These are phyloP conservation scores for Fusarium longipes DNA, from an alignment of 2,329 filamentous ascomycete genomes.

Conservation along the genomic window DNA sequence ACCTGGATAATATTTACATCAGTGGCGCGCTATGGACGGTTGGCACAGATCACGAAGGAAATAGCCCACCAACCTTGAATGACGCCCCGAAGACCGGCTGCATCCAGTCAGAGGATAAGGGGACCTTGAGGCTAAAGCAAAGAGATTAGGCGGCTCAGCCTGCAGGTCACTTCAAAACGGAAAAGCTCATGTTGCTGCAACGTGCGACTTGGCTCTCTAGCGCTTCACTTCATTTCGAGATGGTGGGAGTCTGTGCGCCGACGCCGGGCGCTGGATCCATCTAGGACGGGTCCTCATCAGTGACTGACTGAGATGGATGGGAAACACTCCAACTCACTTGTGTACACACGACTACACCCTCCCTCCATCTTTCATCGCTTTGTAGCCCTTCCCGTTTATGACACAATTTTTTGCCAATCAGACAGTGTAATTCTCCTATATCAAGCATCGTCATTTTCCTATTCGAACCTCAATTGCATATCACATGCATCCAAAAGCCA, in stretches of 20 bases:
- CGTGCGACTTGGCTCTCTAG: constrained; percentile 26
- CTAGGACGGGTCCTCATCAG: constrained; percentile 3
- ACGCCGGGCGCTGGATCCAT: constrained; percentile 30
- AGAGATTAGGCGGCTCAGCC: constrained; percentile 28
- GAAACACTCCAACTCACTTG: constrained; percentile 11
- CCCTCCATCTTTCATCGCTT: constrained; percentile 2
- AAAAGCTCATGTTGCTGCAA: constrained; percentile 27
- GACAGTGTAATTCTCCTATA: constrained; percentile 1
- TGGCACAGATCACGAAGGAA: neutral
- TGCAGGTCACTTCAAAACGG: constrained; percentile 27
- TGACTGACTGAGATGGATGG: neutral
- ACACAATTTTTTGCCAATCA: constrained; percentile 6
- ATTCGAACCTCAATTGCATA: constrained; percentile 17
- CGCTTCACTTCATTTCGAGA: constrained; percentile 14
- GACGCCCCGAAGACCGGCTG: constrained; percentile 36
- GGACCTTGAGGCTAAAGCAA: constrained; percentile 31
- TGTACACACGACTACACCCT: constrained; percentile 3
- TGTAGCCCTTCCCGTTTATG: constrained; percentile 18
- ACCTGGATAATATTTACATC: neutral
- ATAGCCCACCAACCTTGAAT: constrained; percentile 2
- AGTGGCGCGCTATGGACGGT: constrained; percentile 18
- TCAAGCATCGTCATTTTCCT: constrained; percentile 11
- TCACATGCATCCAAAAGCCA: constrained; percentile 2
- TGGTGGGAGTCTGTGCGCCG: constrained; percentile 40
- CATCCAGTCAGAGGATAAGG: constrained; percentile 25